Evolutionary conservation across 2,329 filamentous ascomycete species (phyloP).

Genomic region (Pseudogymnoascus sp.): DNA sequence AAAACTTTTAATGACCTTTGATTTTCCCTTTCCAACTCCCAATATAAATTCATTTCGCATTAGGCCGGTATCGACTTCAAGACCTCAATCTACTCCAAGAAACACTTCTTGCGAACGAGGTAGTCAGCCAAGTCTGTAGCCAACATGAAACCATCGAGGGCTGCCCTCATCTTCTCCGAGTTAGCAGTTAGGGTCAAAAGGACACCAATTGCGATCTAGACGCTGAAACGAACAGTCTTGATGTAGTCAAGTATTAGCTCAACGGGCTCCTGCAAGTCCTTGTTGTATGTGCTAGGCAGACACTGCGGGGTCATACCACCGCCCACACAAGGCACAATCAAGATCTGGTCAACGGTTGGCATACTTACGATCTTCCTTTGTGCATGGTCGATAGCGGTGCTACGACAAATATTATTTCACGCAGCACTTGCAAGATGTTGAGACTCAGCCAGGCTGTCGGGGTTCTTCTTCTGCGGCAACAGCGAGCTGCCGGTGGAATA

Average conservation of each 20-base stretch:
- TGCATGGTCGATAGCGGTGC: too few relatives aligned
- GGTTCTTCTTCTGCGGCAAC: constrained; percentile 83
- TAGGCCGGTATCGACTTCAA: constrained; percentile 32
- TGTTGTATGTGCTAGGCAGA: constrained; percentile 78
- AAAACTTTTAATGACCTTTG: background rate
- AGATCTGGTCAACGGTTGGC: too few relatives aligned
- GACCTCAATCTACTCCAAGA: constrained; percentile 55
- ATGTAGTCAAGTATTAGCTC: constrained; percentile 80
- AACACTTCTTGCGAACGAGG: constrained; percentile 53
- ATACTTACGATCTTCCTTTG: too few relatives aligned
- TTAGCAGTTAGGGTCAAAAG: constrained; percentile 62
- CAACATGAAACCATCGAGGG: constrained; percentile 76
- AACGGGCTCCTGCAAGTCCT: constrained; percentile 78
- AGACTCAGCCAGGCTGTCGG: constrained; percentile 49
- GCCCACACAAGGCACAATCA: too few relatives aligned
- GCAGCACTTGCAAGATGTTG: constrained; percentile 26
- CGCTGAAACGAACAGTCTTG: constrained; percentile 72
- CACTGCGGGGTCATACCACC: constrained; percentile 52
- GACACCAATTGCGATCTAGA: constrained; percentile 76
- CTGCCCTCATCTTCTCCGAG: constrained; percentile 69
- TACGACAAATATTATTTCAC: too few relatives aligned
- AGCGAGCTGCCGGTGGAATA: constrained; percentile 70
- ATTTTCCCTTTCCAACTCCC: background rate
- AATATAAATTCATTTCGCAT: constrained; percentile 9
- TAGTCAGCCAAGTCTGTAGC: constrained; percentile 63